Evolutionary conservation across 495 filamentous ascomycete genomes (phyloP).

Genomic region (Umbilicaria muhlenbergii): DNA sequence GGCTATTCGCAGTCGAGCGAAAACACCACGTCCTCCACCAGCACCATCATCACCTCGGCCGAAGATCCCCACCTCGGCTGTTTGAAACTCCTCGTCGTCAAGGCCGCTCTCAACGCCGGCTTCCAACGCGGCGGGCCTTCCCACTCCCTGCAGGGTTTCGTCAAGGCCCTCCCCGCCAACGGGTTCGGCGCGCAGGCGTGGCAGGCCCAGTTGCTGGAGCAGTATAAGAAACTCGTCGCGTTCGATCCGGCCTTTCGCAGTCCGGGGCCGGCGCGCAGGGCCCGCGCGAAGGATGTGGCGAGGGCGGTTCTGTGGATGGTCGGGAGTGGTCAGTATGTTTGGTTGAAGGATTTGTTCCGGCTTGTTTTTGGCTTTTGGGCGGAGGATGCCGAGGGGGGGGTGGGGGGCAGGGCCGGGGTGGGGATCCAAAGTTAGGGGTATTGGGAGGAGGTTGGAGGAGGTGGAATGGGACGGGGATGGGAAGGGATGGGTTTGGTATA

Average conservation of each 20-base stretch:
- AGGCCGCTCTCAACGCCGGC: slow-evolving; percentile 66
- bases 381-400: slow-evolving; percentile 41
- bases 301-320: slow-evolving; percentile 62
- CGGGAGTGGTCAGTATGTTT: slow-evolving; percentile 48
- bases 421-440: too few relatives aligned
- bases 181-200: slow-evolving; percentile 59
- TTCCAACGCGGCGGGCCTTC: slow-evolving; percentile 37
- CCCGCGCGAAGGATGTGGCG: slow-evolving; percentile 54
- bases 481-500: too few relatives aligned
- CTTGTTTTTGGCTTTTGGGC: slow-evolving; percentile 73
- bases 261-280: slow-evolving; percentile 38
- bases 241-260: slow-evolving; percentile 49
- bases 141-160: slow-evolving; percentile 49
- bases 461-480: too few relatives aligned
- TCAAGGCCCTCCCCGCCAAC: slow-evolving; percentile 57
- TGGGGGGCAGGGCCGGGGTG: background rate
- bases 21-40: slow-evolving; percentile 48
- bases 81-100: slow-evolving; percentile 60
- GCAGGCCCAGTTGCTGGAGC: slow-evolving; percentile 54
- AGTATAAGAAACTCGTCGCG: slow-evolving; percentile 62
- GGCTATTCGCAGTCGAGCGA: slow-evolving; percentile 56
- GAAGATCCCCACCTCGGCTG: slow-evolving; percentile 60
- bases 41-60: slow-evolving; percentile 49
- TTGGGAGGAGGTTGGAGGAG: too few relatives aligned
- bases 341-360: slow-evolving; percentile 64